These are phyloP conservation scores for Alternaria gaisen DNA, from an alignment of 2,329 filamentous ascomycete species.

Conservation along the genomic window DNA sequence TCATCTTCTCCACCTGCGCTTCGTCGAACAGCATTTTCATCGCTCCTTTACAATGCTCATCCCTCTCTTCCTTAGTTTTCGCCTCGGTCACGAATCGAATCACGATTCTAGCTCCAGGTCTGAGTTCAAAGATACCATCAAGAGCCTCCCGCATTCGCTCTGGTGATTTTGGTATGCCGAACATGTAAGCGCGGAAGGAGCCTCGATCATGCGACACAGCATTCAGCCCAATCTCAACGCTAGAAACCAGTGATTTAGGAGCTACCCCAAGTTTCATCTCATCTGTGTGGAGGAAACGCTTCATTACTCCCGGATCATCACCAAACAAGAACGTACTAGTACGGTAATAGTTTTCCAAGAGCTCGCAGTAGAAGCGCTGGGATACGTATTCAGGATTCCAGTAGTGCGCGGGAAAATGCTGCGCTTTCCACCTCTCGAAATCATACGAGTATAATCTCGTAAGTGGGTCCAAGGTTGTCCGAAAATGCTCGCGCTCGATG, in stretches of 20 bases:
- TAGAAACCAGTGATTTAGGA: constrained; percentile 22
- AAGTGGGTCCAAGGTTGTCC: constrained; percentile 27
- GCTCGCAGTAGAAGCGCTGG: constrained; percentile 16
- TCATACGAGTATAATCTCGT: constrained; percentile 28
- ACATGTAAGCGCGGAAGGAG: constrained; percentile 32
- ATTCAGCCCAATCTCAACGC: constrained; percentile 25
- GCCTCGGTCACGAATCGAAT: constrained; percentile 27
- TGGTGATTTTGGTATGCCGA: constrained; percentile 24
- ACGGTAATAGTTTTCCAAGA: constrained; percentile 30
- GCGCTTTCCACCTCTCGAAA: constrained; percentile 26
- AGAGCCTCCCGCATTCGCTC: constrained; percentile 27
- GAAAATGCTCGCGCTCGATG: constrained; percentile 32
- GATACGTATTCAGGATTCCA: constrained; percentile 23
- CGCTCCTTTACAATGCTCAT: constrained; percentile 18
- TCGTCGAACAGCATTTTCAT: constrained; percentile 17
- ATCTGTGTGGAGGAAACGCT: constrained; percentile 26
- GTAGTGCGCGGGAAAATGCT: constrained; percentile 29
- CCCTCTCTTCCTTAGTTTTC: constrained; percentile 16
- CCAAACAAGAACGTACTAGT: constrained; percentile 30
- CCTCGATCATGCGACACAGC: constrained; percentile 28
- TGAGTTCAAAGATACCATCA: constrained; percentile 26
- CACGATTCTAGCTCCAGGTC: constrained; percentile 20
- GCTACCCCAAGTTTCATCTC: constrained; percentile 19
- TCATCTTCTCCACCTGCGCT: constrained; percentile 13
- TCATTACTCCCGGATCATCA: constrained; percentile 26